These are phyloP conservation scores for Aureobasidium sp. DNA, from an alignment of 2,329 filamentous ascomycete genomes.

Conservation along the genomic window DNA sequence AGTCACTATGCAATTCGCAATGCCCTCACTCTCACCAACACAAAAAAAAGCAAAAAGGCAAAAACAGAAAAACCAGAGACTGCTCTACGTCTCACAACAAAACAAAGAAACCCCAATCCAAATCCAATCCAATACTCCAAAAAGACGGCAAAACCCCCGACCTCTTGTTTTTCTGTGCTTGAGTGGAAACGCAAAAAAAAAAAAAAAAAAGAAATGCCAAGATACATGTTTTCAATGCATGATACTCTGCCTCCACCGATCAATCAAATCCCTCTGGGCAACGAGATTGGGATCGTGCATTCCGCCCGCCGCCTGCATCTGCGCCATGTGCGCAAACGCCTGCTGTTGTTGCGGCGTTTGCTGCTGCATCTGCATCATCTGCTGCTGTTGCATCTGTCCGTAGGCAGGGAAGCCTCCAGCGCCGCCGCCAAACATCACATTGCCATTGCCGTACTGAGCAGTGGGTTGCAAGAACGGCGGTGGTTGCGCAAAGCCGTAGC, in stretches of 20 bases:
- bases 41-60: too few species aligned
- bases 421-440: not conserved
- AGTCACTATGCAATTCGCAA: too few species aligned
- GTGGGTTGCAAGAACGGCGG: not conserved
- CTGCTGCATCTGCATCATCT: slow-evolving; percentile 2
- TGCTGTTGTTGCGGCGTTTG: not conserved
- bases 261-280: slow-evolving; percentile 47
- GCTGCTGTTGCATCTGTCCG: not conserved
- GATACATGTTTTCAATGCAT: slow-evolving; percentile 16
- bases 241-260: slow-evolving; percentile 48
- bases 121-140: too few species aligned
- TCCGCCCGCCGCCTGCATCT: not conserved
- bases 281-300: slow-evolving; percentile 32
- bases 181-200: too few species aligned
- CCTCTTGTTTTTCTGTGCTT: too few species aligned
- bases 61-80: too few species aligned
- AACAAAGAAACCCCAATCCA: too few species aligned
- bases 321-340: slow-evolving; percentile 6
- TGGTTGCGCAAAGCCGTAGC: not conserved
- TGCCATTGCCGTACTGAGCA: not conserved
- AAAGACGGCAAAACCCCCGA: too few species aligned
- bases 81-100: too few species aligned
- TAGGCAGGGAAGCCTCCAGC: not conserved
- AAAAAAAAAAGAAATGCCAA: not conserved
- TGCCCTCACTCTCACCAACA: too few species aligned